Conservation (phyloP, 768 basidiomycete species). For the Russula dissimulans region DNA sequence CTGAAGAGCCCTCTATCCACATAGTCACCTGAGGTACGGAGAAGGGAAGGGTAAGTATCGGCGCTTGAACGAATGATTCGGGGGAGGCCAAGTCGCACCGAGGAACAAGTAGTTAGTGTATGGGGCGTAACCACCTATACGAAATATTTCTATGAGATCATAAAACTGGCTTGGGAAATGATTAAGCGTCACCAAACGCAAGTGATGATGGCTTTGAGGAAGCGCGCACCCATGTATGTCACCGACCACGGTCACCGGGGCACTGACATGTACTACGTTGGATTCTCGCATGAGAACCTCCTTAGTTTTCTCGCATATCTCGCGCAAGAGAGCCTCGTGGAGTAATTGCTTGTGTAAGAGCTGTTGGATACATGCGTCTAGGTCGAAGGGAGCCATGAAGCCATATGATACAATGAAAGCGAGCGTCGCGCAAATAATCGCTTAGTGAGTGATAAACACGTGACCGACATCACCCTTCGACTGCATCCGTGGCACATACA, state of each 20-base stretch:
- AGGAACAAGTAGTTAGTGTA: slow-evolving; percentile 98
- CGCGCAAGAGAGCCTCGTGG: slow-evolving; percentile 87
- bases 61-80: slow-evolving; percentile 4
- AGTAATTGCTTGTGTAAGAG: slow-evolving; percentile 86
- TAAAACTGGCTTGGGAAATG: slow-evolving; percentile 82
- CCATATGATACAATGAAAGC: slow-evolving; percentile 4
- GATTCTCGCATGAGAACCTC: slow-evolving; percentile 98
- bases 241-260: slow-evolving; percentile 96
- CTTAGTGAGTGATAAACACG: not conserved
- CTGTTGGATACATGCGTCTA: slow-evolving; percentile 92
- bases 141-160: slow-evolving; percentile 97
- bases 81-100: slow-evolving; percentile 43
- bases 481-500: too few species aligned
- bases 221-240: slow-evolving; percentile 92
- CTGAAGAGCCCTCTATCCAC: slow-evolving; percentile 97
- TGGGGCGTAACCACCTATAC: slow-evolving; percentile 95
- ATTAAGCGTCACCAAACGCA: slow-evolving; percentile 28
- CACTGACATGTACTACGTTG: slow-evolving; percentile 94
- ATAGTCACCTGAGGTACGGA: slow-evolving; percentile 69
- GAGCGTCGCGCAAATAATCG: not conserved
- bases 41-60: not conserved
- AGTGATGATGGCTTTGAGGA: not conserved
- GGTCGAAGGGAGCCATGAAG: slow-evolving; percentile 66
- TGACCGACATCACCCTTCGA: too few species aligned
- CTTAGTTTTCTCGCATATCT: slow-evolving; percentile 99